These are phyloP conservation scores for Ambrosia hybrid DNA, from an alignment of 140 eudicot species.

Conservation along the genomic window DNA sequence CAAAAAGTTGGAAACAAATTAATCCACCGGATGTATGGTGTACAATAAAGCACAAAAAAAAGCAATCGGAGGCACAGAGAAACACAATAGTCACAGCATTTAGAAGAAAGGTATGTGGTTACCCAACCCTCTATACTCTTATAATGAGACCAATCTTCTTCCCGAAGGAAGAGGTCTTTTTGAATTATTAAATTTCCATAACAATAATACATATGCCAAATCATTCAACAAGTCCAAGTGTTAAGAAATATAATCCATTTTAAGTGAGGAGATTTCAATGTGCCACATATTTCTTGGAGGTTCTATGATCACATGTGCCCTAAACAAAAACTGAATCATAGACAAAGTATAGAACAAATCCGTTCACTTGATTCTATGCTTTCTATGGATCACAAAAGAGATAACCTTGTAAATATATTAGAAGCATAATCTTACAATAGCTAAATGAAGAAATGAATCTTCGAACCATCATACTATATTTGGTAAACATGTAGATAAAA, in stretches of 20 bases:
- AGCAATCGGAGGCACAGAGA: background rate
- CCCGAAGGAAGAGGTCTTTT: background rate
- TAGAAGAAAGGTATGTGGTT: background rate
- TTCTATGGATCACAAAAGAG: too few species aligned
- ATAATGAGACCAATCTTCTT: background rate
- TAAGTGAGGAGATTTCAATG: background rate
- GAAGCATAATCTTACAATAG: too few species aligned
- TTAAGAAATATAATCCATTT: background rate
- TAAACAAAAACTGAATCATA: background rate
- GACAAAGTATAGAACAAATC: background rate
- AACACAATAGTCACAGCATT: background rate
- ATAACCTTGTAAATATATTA: too few species aligned
- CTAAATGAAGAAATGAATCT: too few species aligned
- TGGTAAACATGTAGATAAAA: too few species aligned
- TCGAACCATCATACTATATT: too few species aligned
- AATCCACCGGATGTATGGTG: background rate
- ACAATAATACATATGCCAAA: background rate
- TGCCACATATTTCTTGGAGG: background rate
- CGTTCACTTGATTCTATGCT: too few species aligned
- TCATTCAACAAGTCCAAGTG: background rate
- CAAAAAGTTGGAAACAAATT: constrained; percentile 5
- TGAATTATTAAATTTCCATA: background rate
- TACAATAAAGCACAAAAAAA: background rate
- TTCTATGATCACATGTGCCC: background rate
- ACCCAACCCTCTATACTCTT: background rate